A percentile compares a stretch with the other conserved stretches of the same genome.
phyloP scores from a whole-genome alignment of 2,329 filamentous ascomycete species.

The Scopulariopsis brevicaulis region DNA sequence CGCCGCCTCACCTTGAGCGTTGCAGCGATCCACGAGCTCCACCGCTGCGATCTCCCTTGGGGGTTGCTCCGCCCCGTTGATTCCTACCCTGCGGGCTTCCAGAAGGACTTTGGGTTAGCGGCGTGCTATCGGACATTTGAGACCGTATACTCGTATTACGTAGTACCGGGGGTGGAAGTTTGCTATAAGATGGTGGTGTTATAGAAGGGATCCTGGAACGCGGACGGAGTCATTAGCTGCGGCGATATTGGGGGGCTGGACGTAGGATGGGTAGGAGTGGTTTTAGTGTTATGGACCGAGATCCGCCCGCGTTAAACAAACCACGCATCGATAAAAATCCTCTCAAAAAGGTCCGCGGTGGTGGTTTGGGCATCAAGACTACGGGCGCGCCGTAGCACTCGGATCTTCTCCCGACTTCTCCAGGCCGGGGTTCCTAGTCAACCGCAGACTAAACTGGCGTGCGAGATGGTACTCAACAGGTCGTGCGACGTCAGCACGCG shows the following conservation, averaged over 20 bases:
- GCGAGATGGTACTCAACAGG: too few relatives aligned
- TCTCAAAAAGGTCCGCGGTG: too few relatives aligned
- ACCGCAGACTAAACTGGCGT: too few relatives aligned
- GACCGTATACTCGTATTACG: neutral
- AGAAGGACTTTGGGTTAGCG: neutral
- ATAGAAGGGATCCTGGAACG: neutral
- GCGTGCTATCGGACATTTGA: neutral
- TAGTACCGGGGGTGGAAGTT: neutral
- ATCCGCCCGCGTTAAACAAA: too few relatives aligned
- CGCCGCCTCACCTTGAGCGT: neutral
- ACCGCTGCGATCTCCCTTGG: neutral
- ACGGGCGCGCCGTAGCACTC: too few relatives aligned
- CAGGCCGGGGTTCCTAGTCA: too few relatives aligned
- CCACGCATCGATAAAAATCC: too few relatives aligned
- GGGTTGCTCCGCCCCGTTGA: neutral
- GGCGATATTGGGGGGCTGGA: neutral
- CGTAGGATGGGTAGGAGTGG: neutral
- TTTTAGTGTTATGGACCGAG: too few relatives aligned
- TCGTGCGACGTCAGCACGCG: too few relatives aligned
- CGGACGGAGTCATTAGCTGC: neutral
- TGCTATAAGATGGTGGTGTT: neutral
- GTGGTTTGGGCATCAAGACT: too few relatives aligned
- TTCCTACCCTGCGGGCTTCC: neutral
- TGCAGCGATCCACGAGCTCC: neutral
- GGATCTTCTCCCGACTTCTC: too few relatives aligned